Evolutionary conservation across 352 stramenopile species (phyloP).

Genomic region (Pythium plurisporium): DNA sequence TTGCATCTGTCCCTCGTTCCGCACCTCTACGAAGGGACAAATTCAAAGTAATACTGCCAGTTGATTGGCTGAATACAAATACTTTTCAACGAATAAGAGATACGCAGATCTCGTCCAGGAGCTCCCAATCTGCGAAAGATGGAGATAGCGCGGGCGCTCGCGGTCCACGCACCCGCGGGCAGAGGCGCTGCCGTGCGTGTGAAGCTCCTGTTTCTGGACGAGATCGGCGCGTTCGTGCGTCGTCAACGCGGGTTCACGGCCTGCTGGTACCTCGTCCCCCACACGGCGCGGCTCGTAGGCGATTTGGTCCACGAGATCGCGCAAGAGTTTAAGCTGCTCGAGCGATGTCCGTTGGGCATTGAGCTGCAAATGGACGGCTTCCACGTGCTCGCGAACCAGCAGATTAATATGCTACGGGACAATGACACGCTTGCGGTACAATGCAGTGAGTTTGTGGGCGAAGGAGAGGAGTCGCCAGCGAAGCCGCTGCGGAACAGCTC

Average conservation of each 20-base stretch:
- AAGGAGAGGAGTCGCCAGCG: not conserved
- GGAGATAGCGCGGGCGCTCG: too few species aligned
- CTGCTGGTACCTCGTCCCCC: constrained; percentile 67
- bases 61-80: too few species aligned
- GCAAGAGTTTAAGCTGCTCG: constrained; percentile 49
- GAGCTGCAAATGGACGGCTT: constrained; percentile 56
- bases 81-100: too few species aligned
- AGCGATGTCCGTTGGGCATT: constrained; percentile 40
- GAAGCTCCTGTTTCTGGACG: constrained; percentile 55
- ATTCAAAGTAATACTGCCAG: too few species aligned
- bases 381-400: constrained; percentile 54
- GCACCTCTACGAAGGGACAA: too few species aligned
- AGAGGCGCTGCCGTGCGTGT: constrained; percentile 9
- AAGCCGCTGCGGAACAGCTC: not conserved
- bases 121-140: too few species aligned
- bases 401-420: constrained; percentile 54
- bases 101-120: too few species aligned
- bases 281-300: constrained; percentile 41
- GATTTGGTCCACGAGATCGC: constrained; percentile 55
- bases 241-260: constrained; percentile 43
- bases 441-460: constrained; percentile 23
- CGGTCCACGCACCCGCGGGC: not conserved
- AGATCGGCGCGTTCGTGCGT: constrained; percentile 40
- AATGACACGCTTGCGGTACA: constrained; percentile 55
- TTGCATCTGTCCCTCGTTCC: too few species aligned